Evolutionary conservation across 176 grass and related monocot genomes (phyloP).

Genomic region (Rhynchospora tenuis): DNA sequence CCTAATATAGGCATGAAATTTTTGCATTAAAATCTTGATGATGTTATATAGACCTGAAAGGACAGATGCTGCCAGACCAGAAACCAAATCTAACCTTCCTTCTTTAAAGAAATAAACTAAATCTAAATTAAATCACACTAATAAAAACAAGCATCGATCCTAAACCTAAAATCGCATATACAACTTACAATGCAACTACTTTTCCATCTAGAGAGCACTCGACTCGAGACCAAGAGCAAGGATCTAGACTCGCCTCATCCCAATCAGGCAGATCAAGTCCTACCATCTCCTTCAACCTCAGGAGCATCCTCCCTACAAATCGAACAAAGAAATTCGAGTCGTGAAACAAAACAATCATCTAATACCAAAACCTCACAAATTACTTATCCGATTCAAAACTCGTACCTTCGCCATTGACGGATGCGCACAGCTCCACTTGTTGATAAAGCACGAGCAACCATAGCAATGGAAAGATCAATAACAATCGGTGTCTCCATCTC

Average conservation of each 20-base stretch:
- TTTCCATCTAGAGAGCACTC: slow-evolving; percentile 48
- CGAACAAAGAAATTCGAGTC: slow-evolving; percentile 12
- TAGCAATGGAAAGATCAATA: slow-evolving; percentile 27
- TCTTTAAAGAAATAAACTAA: background rate
- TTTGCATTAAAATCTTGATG: background rate
- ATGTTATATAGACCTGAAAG: background rate
- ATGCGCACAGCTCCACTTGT: slow-evolving; percentile 29
- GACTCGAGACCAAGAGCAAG: slow-evolving; percentile 50
- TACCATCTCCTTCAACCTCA: slow-evolving; percentile 39
- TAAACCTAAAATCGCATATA: background rate
- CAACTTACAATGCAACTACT: slow-evolving; percentile 57
- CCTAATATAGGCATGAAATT: background rate
- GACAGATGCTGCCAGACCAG: background rate
- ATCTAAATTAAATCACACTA: background rate
- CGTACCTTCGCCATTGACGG: slow-evolving; percentile 62
- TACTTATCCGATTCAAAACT: background rate
- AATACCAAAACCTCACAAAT: background rate
- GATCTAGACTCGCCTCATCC: slow-evolving; percentile 25
- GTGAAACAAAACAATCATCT: background rate
- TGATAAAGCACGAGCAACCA: slow-evolving; percentile 32
- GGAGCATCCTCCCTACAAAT: slow-evolving; percentile 43
- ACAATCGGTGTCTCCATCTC: slow-evolving; percentile 21
- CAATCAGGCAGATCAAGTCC: slow-evolving; percentile 38
- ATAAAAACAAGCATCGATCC: background rate
- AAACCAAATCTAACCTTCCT: background rate